Conservation (phyloP, 768 basidiomycete genomes). For the Hygrophorus pudorinus region DNA sequence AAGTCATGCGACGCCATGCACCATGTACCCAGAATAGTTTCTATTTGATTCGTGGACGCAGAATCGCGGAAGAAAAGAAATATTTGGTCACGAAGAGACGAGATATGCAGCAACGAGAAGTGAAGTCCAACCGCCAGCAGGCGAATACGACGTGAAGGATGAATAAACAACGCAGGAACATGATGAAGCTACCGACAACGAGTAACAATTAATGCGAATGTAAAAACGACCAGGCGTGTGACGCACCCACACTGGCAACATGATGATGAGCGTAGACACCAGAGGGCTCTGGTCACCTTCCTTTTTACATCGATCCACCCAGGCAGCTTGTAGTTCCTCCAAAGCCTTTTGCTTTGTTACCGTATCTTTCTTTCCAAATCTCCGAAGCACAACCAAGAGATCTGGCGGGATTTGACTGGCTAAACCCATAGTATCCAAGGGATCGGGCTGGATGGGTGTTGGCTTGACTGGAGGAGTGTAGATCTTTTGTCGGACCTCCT, state of each 20-base stretch:
- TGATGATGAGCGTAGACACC: constrained; percentile 37
- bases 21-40: constrained; percentile 65
- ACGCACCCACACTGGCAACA: constrained; percentile 89
- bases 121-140: constrained; percentile 53
- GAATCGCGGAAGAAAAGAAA: constrained; percentile 40
- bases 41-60: constrained; percentile 37
- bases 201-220: constrained; percentile 2
- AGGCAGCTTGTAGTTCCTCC: constrained; percentile 66
- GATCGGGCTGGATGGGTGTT: constrained; percentile 65
- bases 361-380: constrained; percentile 82
- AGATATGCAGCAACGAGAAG: constrained; percentile 49
- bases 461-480: constrained; percentile 85
- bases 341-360: constrained; percentile 78
- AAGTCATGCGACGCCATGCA: constrained; percentile 60
- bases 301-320: constrained; percentile 47
- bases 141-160: constrained; percentile 71
- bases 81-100: constrained; percentile 36
- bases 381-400: constrained; percentile 70
- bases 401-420: constrained; percentile 69
- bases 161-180: constrained; percentile 69
- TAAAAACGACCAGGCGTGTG: not conserved
- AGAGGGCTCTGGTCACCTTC: constrained; percentile 32
- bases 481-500: constrained; percentile 72
- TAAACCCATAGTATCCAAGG: constrained; percentile 76
- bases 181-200: constrained; percentile 63